Evolutionary conservation across 2,329 filamentous ascomycete genomes (phyloP).

Genomic region (Byssochlamys sp.): DNA sequence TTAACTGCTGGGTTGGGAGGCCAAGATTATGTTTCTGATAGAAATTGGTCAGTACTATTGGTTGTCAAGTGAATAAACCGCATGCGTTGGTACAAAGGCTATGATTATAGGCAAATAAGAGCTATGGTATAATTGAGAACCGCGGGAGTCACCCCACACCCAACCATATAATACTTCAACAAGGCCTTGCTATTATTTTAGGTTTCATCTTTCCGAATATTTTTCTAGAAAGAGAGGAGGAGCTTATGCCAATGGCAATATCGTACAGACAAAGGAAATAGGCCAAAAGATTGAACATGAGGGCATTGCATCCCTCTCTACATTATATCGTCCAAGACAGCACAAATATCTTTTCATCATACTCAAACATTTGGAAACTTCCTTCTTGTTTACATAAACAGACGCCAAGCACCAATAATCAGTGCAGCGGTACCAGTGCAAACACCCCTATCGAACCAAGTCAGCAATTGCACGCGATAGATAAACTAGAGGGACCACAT

Average conservation of each 20-base stretch:
- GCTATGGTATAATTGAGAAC: background rate
- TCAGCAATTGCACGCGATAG: slow-evolving; percentile 5
- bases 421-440: slow-evolving; percentile 52
- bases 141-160: background rate
- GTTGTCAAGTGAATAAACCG: background rate
- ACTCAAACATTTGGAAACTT: background rate
- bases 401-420: slow-evolving; percentile 52
- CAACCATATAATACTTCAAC: background rate
- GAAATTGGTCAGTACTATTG: background rate
- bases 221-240: background rate
- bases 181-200: background rate
- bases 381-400: slow-evolving; percentile 42
- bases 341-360: background rate
- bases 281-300: background rate
- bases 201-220: background rate
- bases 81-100: background rate
- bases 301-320: background rate
- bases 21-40: background rate
- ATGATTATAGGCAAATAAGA: background rate
- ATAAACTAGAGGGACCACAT: slow-evolving; percentile 43
- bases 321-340: background rate
- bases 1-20: background rate
- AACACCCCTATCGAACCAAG: slow-evolving; percentile 37
- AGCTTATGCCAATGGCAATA: background rate
- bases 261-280: background rate